Evolutionary conservation across 2,329 filamentous ascomycete genomes (phyloP), one percentile per base, ranked within the genome.

Genomic region (Domatiomyces catenatus): DNA sequence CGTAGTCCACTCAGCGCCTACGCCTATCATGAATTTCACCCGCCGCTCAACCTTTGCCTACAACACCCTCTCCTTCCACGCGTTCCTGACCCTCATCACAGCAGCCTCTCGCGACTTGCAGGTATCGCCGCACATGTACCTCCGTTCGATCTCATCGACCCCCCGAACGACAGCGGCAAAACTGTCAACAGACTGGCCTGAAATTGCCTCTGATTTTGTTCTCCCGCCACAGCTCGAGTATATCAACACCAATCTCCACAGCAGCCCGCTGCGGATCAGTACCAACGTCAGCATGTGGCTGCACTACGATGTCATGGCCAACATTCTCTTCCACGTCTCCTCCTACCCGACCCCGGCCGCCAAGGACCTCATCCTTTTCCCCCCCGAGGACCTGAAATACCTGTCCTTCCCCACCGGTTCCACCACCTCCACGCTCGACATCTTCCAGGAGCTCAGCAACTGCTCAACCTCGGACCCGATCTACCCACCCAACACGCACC

Each of bases 221-320:
- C 65, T 94, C 1, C 86, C 87, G 1, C 58, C 70, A 1, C 70
- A 79, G 54, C 69, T 94, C 8, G 64, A 65, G 0, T 68, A 75
- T 32, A 79, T 86, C 3, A 62, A 61, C 4, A 69, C 80, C n/a
- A 79, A 79, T 54, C 66, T 77, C 2, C 87, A 93, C 62, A 90
- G 83, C 63, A 89, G 85, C 2, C 81, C 88, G 0, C 67, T 94
- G 20, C 76, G 87, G 18, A 80, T 94, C 53, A 90, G 84, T 3
- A 86, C 86, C 0, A 78, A 78, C 1, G 84, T 90, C 8, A 83
- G 81, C 42, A 85, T 94, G 77, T 94, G 89, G 88, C 72, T 94
- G 28, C 86, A 93, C 66, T 93, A 92, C 69, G 86, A 93, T 67
- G 81, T 83, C 15, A 88, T 93, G 75, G 85, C 86, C 47, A 94